Percentiles rank a stretch among this genome's conserved stretches.
Evolutionary conservation across 352 stramenopile genomes (phyloP).

Genomic region (Saprolegnia parasitica): DNA sequence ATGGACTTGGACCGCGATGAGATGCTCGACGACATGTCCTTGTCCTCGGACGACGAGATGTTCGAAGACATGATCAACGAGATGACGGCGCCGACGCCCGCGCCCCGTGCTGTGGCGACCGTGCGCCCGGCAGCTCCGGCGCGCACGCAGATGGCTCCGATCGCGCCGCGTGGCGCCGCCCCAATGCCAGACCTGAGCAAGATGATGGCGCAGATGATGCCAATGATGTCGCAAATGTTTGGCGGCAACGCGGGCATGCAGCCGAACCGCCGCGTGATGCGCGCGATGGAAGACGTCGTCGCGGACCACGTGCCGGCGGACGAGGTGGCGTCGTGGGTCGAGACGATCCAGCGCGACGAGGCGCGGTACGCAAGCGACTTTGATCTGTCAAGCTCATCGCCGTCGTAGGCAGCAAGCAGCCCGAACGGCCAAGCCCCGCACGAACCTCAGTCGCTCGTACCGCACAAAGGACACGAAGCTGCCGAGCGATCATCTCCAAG

Average conservation of each 20-base stretch:
- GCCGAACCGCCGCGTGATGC: constrained; percentile 16
- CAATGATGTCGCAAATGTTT: constrained; percentile 83
- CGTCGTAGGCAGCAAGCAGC: constrained; percentile 33
- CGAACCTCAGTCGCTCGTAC: constrained; percentile 55
- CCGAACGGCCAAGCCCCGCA: constrained; percentile 32
- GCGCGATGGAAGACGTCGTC: constrained; percentile 56
- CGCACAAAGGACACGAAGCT: constrained; percentile 41
- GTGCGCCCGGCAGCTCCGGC: neutral
- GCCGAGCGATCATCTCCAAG: constrained; percentile 61
- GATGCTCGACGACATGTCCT: constrained; percentile 76
- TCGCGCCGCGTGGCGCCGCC: constrained; percentile 4
- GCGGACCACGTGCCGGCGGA: constrained; percentile 46
- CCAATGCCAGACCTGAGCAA: constrained; percentile 62
- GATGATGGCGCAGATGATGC: constrained; percentile 87
- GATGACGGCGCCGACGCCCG: constrained; percentile 67
- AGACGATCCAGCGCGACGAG: constrained; percentile 57
- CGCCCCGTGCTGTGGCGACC: constrained; percentile 30
- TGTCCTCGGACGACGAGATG: constrained; percentile 78
- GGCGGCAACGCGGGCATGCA: constrained; percentile 38
- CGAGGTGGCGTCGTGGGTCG: constrained; percentile 62
- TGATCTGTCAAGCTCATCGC: constrained; percentile 34
- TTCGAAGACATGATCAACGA: constrained; percentile 75
- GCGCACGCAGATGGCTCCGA: constrained; percentile 35
- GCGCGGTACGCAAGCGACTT: neutral
- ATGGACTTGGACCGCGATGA: constrained; percentile 42